A percentile compares a stretch with the other conserved stretches of the same genome.
phyloP scores from a whole-genome alignment of 2,329 filamentous ascomycete species.

The Xylaria sp. region DNA sequence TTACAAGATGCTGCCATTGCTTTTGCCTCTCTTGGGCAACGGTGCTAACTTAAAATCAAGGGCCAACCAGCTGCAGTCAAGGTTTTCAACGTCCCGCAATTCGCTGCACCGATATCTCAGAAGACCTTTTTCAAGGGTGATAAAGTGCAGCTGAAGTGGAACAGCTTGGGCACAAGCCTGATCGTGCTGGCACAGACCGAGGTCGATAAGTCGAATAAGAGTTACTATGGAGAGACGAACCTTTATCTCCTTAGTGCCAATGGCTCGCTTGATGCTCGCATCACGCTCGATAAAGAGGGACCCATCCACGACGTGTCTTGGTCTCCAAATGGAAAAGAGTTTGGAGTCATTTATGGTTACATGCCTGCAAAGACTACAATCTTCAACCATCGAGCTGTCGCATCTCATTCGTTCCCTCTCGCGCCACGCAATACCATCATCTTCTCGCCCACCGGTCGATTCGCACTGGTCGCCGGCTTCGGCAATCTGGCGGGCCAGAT shows the following conservation, averaged over 20 bases:
- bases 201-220: constrained; percentile 98
- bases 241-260: constrained; percentile 94
- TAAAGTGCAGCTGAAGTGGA: constrained; percentile 99
- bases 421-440: constrained; percentile 92
- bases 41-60: constrained; percentile 56
- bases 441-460: constrained; percentile 93
- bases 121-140: constrained; percentile 99
- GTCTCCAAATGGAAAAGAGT: constrained; percentile 98
- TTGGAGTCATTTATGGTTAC: constrained; percentile 96
- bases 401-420: constrained; percentile 86
- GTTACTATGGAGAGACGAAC: constrained; percentile 98
- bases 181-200: constrained; percentile 97
- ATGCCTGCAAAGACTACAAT: constrained; percentile 99
- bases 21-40: not conserved
- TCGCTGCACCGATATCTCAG: constrained; percentile 84
- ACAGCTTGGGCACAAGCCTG: constrained; percentile 87
- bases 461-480: constrained; percentile 94
- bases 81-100: constrained; percentile 92
- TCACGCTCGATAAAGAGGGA: constrained; percentile 94
- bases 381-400: constrained; percentile 88
- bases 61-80: constrained; percentile 94
- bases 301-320: constrained; percentile 98
- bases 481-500: constrained; percentile 97
- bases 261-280: constrained; percentile 90
- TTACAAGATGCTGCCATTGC: not conserved